These are phyloP conservation scores for Fagopyrum esculentum DNA, from an alignment of 148 eudicot species.

Conservation along the genomic window DNA sequence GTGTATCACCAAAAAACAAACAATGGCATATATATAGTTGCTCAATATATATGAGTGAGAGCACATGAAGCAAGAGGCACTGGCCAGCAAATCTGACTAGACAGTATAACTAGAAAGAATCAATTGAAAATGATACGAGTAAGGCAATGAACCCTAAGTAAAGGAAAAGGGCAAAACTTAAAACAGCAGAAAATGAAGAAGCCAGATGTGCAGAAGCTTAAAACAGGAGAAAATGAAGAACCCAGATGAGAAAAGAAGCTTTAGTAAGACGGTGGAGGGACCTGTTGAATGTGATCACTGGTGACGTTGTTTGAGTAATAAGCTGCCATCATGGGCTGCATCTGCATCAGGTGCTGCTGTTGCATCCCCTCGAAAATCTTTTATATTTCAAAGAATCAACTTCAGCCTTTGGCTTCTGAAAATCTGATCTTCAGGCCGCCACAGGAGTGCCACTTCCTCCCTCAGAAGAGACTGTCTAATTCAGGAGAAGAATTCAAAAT, in stretches of 20 bases:
- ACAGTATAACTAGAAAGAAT: neutral
- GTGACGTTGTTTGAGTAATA: slow-evolving; percentile 91
- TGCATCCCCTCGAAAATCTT: slow-evolving; percentile 35
- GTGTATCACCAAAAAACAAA: neutral
- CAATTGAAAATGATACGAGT: neutral
- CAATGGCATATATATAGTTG: neutral
- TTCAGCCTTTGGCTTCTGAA: no score
- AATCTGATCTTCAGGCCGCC: no score
- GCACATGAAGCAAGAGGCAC: no score
- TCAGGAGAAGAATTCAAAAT: no score
- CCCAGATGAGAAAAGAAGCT: neutral
- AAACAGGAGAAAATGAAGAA: neutral
- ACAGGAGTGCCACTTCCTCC: no score
- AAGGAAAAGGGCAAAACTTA: no score
- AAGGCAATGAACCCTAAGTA: neutral
- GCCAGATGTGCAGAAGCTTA: no score
- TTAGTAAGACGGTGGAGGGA: slow-evolving; percentile 2
- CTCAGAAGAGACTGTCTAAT: no score
- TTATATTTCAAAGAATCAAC: neutral
- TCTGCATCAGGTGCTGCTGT: slow-evolving; percentile 99
- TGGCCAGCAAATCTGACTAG: neutral
- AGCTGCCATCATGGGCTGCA: slow-evolving; percentile 97
- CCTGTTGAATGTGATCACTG: slow-evolving; percentile 96
- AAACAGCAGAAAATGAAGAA: no score
- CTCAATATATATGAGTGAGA: no score